phyloP scores from a whole-genome alignment of 1,284 basidiomycete species.

The Meira nashicola region DNA sequence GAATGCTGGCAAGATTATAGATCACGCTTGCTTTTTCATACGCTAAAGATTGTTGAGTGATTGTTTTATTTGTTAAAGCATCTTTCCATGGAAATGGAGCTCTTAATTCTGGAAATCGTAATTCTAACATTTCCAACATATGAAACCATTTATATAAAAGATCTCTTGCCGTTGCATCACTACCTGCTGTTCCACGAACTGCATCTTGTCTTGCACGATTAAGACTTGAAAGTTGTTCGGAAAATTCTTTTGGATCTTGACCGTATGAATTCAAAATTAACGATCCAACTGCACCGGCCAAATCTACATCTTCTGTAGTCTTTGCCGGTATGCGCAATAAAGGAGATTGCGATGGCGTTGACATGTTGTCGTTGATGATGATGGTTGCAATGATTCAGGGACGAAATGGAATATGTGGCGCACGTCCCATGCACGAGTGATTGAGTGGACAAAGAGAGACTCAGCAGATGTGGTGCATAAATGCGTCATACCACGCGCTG shows the following conservation, averaged over 20 bases:
- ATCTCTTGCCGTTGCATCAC: conserved; percentile 68
- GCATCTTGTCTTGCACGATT: conserved; percentile 91
- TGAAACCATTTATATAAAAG: conserved; percentile 99
- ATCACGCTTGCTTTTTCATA: conserved; percentile 98
- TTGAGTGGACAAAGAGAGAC: too few species aligned
- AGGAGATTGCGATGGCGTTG: conserved; percentile 48
- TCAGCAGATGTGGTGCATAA: too few species aligned
- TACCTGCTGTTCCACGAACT: conserved; percentile 80
- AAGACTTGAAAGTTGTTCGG: conserved; percentile 73
- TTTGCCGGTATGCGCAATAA: conserved; percentile 59
- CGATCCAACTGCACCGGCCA: conserved; percentile 77
- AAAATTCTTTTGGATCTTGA: conserved; percentile 81
- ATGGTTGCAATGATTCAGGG: too few species aligned
- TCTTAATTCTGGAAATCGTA: conserved; percentile 91
- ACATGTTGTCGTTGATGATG: neutral
- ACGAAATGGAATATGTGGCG: too few species aligned
- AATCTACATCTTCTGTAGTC: conserved; percentile 67
- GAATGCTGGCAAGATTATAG: conserved; percentile 91
- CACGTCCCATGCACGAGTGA: too few species aligned
- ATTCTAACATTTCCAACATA: conserved; percentile 91
- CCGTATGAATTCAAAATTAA: conserved; percentile 89
- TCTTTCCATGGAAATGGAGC: conserved; percentile 94
- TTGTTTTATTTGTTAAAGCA: conserved; percentile 84
- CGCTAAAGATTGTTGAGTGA: conserved; percentile 90
- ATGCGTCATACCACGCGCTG: too few species aligned